These are phyloP conservation scores for Cladosporium sp. DNA, from an alignment of 2,329 filamentous ascomycete species.

Conservation along the genomic window DNA sequence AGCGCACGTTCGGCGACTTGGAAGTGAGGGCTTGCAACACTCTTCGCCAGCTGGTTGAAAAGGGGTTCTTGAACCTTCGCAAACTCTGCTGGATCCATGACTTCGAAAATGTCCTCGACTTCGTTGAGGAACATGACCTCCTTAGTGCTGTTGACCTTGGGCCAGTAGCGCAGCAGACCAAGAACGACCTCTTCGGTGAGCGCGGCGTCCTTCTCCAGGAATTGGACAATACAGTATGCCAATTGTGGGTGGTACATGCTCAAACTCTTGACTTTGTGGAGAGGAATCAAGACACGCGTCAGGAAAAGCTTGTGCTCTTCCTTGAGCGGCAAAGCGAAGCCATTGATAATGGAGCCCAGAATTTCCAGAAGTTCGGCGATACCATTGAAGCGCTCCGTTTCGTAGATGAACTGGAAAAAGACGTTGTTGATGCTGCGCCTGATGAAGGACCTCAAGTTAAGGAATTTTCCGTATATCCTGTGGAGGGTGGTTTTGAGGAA, in stretches of 20 bases:
- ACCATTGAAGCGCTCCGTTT: slow-evolving; percentile 97
- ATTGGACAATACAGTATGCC: slow-evolving; percentile 98
- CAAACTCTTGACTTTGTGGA: slow-evolving; percentile 97
- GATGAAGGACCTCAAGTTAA: slow-evolving; percentile 96
- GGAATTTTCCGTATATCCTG: slow-evolving; percentile 97
- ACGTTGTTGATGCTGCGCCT: slow-evolving; percentile 99
- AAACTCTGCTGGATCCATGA: slow-evolving; percentile 98
- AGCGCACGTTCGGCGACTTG: slow-evolving; percentile 95
- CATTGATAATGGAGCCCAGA: slow-evolving; percentile 97
- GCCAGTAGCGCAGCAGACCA: slow-evolving; percentile 93
- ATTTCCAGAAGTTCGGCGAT: slow-evolving; percentile 97
- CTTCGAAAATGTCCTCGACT: slow-evolving; percentile 98
- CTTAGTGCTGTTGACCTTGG: slow-evolving; percentile 98
- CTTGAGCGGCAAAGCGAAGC: slow-evolving; percentile 92
- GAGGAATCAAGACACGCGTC: slow-evolving; percentile 82
- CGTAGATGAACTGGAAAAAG: slow-evolving; percentile 99
- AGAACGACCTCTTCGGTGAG: slow-evolving; percentile 97
- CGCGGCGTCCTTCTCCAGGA: slow-evolving; percentile 94
- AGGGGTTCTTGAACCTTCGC: slow-evolving; percentile 97
- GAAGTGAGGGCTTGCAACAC: slow-evolving; percentile 96
- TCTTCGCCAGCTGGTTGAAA: slow-evolving; percentile 96
- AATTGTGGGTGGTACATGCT: slow-evolving; percentile 99
- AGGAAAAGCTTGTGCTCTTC: slow-evolving; percentile 99
- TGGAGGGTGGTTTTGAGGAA: slow-evolving; percentile 98
- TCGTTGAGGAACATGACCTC: slow-evolving; percentile 99